Evolutionary conservation across 106 monocot species (phyloP).

Genomic region (Xerophyta viscosa): DNA sequence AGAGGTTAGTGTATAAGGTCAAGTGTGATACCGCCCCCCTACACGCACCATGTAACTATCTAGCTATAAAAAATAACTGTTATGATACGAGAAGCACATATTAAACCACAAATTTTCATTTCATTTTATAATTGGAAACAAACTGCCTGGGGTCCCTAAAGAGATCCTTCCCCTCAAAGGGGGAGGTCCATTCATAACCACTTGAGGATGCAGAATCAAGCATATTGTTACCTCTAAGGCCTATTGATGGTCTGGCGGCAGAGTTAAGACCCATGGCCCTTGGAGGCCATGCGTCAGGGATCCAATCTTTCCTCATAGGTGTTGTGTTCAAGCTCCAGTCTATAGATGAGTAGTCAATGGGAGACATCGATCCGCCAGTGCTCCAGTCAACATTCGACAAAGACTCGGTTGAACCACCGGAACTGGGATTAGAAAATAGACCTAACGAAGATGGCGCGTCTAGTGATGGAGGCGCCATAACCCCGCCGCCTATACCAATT

Average conservation of each 20-base stretch:
- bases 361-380: constrained; percentile 15
- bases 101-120: no score
- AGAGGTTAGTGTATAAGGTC: no score
- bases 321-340: constrained; percentile 77
- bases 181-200: constrained; percentile 55
- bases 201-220: constrained; percentile 1
- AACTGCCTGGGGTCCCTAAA: constrained; percentile 52
- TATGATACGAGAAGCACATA: no score
- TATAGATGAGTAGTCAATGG: constrained; percentile 63
- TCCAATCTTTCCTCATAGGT: constrained; percentile 11
- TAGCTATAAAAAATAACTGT: no score
- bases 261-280: constrained; percentile 40
- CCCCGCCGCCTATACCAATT: constrained; percentile 13
- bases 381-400: constrained; percentile 49
- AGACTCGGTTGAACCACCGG: constrained; percentile 22
- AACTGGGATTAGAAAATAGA: constrained; percentile 45
- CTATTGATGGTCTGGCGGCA: constrained; percentile 7
- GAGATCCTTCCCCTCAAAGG: constrained; percentile 59
- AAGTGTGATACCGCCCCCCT: no score
- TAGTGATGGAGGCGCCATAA: constrained; percentile 9
- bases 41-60: no score
- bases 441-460: constrained; percentile 47
- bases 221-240: constrained; percentile 8
- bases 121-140: no score
- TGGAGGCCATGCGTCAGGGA: constrained; percentile 33